Percentiles rank a stretch among this genome's conserved stretches.
phyloP scores from a whole-genome alignment of 164 flowering plant genomes.

The Aristolochia contorta region DNA sequence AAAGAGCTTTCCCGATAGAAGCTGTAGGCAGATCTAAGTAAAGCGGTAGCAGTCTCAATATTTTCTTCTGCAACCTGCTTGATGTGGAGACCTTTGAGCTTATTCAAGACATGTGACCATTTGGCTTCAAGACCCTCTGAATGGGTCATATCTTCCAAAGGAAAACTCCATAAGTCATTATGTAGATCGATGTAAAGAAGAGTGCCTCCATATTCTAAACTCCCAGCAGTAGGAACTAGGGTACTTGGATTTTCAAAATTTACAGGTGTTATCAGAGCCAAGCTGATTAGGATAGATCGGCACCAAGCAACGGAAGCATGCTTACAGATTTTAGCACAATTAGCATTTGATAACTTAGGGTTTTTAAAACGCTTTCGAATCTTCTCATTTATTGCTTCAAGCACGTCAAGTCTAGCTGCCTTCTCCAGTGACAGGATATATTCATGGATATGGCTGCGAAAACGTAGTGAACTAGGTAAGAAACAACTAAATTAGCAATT shows the following conservation, averaged over 20 bases:
- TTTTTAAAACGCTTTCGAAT: constrained; percentile 84
- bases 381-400: constrained; percentile 90
- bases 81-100: constrained; percentile 41
- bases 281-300: constrained; percentile 59
- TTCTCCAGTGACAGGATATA: constrained; percentile 59
- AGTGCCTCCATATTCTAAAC: constrained; percentile 28
- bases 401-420: constrained; percentile 53
- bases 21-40: constrained; percentile 63
- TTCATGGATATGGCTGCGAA: constrained; percentile 64
- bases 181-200: constrained; percentile 70
- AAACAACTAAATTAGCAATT: background rate
- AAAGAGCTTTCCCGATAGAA: constrained; percentile 75
- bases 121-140: constrained; percentile 45
- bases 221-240: constrained; percentile 21
- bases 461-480: constrained; percentile 1
- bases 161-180: constrained; percentile 61
- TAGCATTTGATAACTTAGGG: constrained; percentile 73
- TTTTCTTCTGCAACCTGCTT: constrained; percentile 56
- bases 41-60: constrained; percentile 48
- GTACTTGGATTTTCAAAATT: constrained; percentile 19
- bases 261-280: constrained; percentile 69
- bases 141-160: constrained; percentile 48
- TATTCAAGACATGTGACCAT: constrained; percentile 50
- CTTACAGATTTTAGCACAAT: constrained; percentile 70
- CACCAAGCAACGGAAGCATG: constrained; percentile 93